phyloP scores from a whole-genome alignment of 345 rosid species.

The Bruguiera gymnorhiza region DNA sequence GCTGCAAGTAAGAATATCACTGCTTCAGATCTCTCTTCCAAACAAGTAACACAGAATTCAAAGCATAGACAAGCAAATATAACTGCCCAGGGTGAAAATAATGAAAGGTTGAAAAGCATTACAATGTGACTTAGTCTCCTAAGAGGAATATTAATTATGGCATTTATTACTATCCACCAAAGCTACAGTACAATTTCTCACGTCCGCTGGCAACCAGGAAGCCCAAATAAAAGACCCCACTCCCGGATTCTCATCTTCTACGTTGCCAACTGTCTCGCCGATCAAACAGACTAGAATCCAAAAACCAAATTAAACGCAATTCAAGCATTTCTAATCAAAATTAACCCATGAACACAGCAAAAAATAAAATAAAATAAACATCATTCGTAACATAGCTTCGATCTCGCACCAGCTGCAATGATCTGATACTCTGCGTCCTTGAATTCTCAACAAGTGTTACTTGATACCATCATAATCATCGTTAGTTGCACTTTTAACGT shows the following conservation, averaged over 20 bases:
- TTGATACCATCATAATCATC: no score
- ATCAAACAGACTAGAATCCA: conserved; percentile 20
- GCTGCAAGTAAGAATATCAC: conserved; percentile 12
- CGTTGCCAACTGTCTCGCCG: conserved; percentile 14
- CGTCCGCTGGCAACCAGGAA: neutral
- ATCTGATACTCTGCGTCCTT: no score
- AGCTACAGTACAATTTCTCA: neutral
- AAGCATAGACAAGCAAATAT: no score
- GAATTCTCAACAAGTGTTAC: no score
- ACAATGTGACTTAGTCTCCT: neutral
- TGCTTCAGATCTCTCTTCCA: conserved; percentile 18
- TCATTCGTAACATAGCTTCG: no score
- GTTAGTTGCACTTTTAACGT: no score
- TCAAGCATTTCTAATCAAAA: no score
- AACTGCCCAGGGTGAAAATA: no score
- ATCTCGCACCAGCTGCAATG: no score
- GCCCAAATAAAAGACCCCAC: neutral
- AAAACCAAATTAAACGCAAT: neutral
- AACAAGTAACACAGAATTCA: no score
- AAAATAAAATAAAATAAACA: no score
- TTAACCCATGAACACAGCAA: no score
- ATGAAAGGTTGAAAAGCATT: neutral
- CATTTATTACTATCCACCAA: neutral
- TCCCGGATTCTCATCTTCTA: neutral
- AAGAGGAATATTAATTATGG: neutral